Conservation (phyloP, 2,329 filamentous ascomycete genomes). For the Alternaria sp. region DNA sequence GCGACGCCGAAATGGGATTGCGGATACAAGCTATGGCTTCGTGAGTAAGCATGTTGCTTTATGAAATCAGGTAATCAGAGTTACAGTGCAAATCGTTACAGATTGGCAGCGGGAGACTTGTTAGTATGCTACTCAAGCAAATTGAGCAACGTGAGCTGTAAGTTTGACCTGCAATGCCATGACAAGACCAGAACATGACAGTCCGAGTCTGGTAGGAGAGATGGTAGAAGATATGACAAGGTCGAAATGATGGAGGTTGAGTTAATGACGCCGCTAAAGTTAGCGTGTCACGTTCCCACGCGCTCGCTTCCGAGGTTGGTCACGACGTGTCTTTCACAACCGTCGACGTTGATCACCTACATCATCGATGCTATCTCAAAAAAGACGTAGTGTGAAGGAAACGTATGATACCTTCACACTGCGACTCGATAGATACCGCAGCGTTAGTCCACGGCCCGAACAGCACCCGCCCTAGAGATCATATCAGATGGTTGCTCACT, state of each 20-base stretch:
- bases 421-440: background rate
- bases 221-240: background rate
- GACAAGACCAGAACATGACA: background rate
- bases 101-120: background rate
- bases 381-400: no score
- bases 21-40: background rate
- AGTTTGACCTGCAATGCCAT: rapidly evolving
- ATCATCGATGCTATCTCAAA: background rate
- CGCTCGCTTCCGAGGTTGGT: background rate
- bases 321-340: background rate
- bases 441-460: background rate
- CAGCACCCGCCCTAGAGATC: background rate
- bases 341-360: background rate
- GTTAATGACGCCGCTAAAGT: background rate
- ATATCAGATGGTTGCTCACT: background rate
- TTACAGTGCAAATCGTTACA: background rate
- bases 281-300: constrained; percentile 3
- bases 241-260: background rate
- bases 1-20: background rate
- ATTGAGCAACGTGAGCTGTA: background rate
- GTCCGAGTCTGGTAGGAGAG: background rate
- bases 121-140: background rate
- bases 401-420: background rate
- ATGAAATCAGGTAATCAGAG: background rate
- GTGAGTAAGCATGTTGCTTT: background rate